phyloP scores from a whole-genome alignment of 441 rosid genomes.

The Corymbia calophylla region DNA sequence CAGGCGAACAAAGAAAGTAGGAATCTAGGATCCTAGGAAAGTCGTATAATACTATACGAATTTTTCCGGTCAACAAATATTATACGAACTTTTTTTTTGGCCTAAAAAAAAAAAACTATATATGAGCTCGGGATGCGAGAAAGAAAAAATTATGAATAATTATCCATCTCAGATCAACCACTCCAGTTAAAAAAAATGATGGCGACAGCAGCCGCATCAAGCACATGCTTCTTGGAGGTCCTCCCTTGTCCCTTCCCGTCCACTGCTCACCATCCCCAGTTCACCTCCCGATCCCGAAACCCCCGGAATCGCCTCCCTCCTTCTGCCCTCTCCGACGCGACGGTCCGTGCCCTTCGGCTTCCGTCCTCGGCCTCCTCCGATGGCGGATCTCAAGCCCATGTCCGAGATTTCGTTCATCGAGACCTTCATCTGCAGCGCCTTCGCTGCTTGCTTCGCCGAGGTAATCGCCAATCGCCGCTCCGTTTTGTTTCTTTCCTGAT shows the following conservation, averaged over 20 bases:
- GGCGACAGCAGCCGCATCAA: neutral
- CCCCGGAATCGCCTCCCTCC: neutral
- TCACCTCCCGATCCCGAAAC: neutral
- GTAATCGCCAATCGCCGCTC: slow-evolving; percentile 13
- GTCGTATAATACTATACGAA: neutral
- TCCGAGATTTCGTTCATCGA: slow-evolving; percentile 73
- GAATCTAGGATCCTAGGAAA: neutral
- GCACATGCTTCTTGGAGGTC: neutral
- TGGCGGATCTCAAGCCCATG: slow-evolving; percentile 66
- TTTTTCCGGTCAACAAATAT: neutral
- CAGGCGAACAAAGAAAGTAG: neutral
- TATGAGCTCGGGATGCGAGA: neutral
- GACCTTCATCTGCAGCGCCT: slow-evolving; percentile 84
- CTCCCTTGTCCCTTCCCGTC: neutral
- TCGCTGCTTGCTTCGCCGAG: slow-evolving; percentile 99
- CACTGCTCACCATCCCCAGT: neutral
- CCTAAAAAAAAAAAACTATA: too few species aligned
- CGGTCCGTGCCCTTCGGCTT: neutral
- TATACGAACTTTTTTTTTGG: neutral
- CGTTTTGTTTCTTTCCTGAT: neutral
- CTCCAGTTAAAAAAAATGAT: neutral
- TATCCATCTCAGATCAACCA: neutral
- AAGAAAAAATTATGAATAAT: neutral
- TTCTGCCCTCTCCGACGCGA: neutral
- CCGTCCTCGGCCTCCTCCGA: slow-evolving; percentile 5